Base-by-base conservation (phyloP, 2,329 filamentous ascomycete genomes). In the Pochonia chlamydosporia region DNA sequence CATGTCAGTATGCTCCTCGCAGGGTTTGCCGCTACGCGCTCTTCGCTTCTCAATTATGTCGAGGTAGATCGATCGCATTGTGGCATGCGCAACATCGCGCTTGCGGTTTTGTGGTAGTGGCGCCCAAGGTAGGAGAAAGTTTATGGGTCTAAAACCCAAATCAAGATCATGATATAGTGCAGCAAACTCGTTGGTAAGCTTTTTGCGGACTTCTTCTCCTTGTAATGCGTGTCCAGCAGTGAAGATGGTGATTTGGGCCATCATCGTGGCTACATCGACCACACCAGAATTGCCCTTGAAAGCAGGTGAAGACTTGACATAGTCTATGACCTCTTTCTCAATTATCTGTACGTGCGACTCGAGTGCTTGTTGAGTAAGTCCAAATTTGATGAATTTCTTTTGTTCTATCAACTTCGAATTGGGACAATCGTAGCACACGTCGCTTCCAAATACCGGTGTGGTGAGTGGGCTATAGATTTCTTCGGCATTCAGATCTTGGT, bases 401-500 rank as follows among this genome's bases (percentile, higher is more conserved):
- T 93, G 88, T 69, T 93, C 87, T 86, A 92, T 91, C 51, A 92
- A 75, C 67, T 90, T 90, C 40, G 84, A 73, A 65, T 91, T 91
- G 36, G 87, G 86, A 64, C 87, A 91, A 66, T 92, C 88, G 66
- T 92, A 92, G 42, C 91, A 83, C 37, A 93, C 85, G 66, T 87
- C 82, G 62, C 78, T 81, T 50, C 88, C 87, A 61, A 93, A 93
- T 5, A 79, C 75, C 9, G 76, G 75, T 1, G 69, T 77, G 5
- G 71, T 76, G 36, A 79, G 60, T 5, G 69, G 68, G 0, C 66
- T 62, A 56, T 79, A 79, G 54, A 78, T 72, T 26, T 79, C 75
- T 58, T 80, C 75, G 48, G 76, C 74, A 52, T 71, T 75, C 47
- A 79, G 63, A 49, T 79, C 74, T 50, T 67, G 64, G 23, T 72